phyloP scores from a whole-genome alignment of 2,329 filamentous ascomycete species.

The Penicillium sp. region DNA sequence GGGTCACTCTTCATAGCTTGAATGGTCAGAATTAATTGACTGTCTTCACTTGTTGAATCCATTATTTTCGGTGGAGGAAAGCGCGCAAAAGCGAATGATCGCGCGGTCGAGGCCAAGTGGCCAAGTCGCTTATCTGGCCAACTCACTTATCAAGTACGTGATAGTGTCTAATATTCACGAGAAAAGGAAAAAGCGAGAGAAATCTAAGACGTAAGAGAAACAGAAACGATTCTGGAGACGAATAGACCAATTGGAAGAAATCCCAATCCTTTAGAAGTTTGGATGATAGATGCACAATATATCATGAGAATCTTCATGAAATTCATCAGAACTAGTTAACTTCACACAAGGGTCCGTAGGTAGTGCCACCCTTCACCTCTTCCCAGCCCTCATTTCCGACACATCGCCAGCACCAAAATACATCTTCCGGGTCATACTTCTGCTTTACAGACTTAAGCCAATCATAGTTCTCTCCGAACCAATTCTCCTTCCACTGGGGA shows the following conservation, averaged over 20 bases:
- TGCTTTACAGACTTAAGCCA: slow-evolving; percentile 24
- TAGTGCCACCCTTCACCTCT: slow-evolving; percentile 6
- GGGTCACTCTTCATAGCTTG: background rate
- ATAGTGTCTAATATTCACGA: background rate
- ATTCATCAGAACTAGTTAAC: no score
- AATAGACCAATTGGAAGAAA: no score
- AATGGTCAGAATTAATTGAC: background rate
- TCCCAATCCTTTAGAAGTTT: no score
- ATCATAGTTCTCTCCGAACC: slow-evolving; percentile 21
- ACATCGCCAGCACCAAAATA: slow-evolving; percentile 27
- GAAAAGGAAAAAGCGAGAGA: background rate
- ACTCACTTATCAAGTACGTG: background rate
- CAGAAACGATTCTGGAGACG: no score
- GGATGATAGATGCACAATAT: no score
- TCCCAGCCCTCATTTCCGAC: slow-evolving; percentile 25
- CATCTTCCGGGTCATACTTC: slow-evolving; percentile 23
- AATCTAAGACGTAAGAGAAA: background rate
- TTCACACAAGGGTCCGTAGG: slow-evolving; percentile 1
- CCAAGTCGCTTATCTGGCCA: background rate
- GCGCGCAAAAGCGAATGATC: background rate
- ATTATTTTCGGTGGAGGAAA: background rate
- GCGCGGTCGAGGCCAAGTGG: background rate
- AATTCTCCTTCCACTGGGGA: slow-evolving; percentile 11
- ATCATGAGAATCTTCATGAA: no score
- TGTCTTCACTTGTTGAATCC: background rate